Conservation (phyloP, 1,284 basidiomycete species). For the Cryptococcus neoformans region DNA sequence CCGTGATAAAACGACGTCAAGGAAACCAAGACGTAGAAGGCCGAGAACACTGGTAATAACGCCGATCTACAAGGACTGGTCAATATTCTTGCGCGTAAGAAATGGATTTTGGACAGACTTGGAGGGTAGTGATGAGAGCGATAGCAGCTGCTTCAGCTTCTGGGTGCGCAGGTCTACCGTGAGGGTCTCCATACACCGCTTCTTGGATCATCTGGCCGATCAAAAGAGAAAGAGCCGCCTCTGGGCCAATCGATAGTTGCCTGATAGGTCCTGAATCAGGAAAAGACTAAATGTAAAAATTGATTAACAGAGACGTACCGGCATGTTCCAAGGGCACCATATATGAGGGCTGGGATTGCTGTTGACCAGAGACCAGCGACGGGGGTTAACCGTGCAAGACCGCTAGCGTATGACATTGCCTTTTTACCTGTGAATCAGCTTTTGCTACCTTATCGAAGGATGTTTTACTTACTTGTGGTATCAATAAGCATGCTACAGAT, state of each 20-base stretch:
- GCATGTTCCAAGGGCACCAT: conserved; percentile 80
- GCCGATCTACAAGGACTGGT: conserved; percentile 60
- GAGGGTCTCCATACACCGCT: conserved; percentile 31
- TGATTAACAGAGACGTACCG: conserved; percentile 24
- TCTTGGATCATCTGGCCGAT: conserved; percentile 80
- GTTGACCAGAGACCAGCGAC: conserved; percentile 81
- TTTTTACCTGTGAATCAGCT: conserved; percentile 8
- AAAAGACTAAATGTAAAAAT: too few species aligned
- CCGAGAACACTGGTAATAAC: conserved; percentile 82
- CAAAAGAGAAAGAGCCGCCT: conserved; percentile 82
- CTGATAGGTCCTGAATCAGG: conserved; percentile 15
- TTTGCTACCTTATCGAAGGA: not conserved
- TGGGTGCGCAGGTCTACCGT: not conserved
- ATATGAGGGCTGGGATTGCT: conserved; percentile 73
- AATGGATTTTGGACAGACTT: conserved; percentile 53
- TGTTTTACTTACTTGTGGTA: conserved; percentile 63
- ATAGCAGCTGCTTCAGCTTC: conserved; percentile 57
- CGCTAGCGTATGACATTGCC: conserved; percentile 82
- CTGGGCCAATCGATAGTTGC: conserved; percentile 67
- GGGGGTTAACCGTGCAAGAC: conserved; percentile 75
- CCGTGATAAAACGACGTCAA: conserved; percentile 90
- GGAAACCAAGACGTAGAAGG: conserved; percentile 83
- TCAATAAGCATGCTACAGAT: conserved; percentile 79
- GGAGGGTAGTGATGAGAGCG: conserved; percentile 68
- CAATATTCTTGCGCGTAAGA: too few species aligned